A percentile compares a stretch with the other conserved stretches of the same genome.
Evolutionary conservation across 139 green algal species (phyloP).

Genomic region (Micromonas commoda): DNA sequence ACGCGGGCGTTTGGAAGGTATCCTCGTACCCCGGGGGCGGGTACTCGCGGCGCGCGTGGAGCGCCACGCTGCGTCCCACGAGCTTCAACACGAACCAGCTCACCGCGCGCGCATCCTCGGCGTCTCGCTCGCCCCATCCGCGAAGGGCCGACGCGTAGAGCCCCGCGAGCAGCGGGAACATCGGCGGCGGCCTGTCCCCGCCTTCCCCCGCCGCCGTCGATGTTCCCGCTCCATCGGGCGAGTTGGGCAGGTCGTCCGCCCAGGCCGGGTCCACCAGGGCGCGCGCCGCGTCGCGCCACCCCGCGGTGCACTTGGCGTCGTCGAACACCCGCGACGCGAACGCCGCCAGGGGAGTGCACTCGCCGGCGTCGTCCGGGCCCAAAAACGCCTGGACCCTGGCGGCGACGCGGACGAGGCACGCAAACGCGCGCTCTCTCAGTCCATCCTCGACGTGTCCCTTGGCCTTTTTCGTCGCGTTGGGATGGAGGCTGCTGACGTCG

Average conservation of each 20-base stretch:
- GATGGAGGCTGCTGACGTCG: too few species aligned
- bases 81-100: background rate
- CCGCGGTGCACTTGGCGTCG: background rate
- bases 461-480: background rate
- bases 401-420: background rate
- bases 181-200: background rate
- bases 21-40: too few species aligned
- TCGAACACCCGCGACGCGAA: background rate
- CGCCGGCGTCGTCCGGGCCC: background rate
- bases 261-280: background rate
- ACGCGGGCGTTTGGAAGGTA: too few species aligned
- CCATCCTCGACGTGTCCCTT: background rate
- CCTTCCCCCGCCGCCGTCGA: background rate
- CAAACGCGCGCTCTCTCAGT: background rate
- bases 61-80: background rate
- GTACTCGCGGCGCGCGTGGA: background rate
- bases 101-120: background rate
- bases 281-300: background rate
- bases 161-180: background rate
- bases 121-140: background rate
- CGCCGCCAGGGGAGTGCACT: background rate
- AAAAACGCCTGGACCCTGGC: background rate
- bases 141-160: background rate
- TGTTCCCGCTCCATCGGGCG: too few species aligned
- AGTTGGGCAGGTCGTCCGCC: too few species aligned